Base-by-base conservation (phyloP, 2,329 filamentous ascomycete species). In the Penicillium sp. region DNA sequence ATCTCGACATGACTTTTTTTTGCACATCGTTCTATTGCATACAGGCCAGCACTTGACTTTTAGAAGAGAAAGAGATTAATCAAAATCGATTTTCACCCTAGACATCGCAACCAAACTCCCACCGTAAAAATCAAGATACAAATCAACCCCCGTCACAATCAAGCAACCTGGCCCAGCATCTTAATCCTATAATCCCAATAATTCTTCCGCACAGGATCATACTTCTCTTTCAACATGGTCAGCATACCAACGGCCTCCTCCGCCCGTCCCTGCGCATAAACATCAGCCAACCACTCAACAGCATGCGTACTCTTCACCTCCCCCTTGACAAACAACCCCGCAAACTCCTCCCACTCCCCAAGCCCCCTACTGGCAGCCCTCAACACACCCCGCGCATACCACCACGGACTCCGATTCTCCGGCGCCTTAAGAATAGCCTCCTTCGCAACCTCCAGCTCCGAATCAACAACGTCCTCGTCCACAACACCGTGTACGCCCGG, bases 341-440 rank as follows among this genome's bases (percentile, higher is more conserved):
- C 81, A 62, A 86, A 82, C 2, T 66, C 71, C 63, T 79, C 79
- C 66, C 84, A 70, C 16, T 77, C 75, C 2, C 63, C 70, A 44
- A 81, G 59, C 4, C 73, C 70, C 33, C 78, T 71, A 7, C 76
- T 84, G 1, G 83, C 84, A 64, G 90, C 88, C 52, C 80, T 79
- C 53, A 95, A 70, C 42, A 90, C 84, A 3, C 89, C 94, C 28
- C 85, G 79, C 13, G 96, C 77, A 72, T 96, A 99, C 71, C 91
- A 94, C 94, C 94, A 99, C 1, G 91, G 83, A 61, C 89, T 92
- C 70, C 91, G 89, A 71, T 97, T 99, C 79, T 97, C 92, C 41
- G 94, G 94, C 36, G 92, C 91, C 56, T 88, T 77, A 30, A 77
- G 72, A 55, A 95, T 90, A 67, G 88, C 89, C 43, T 80, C 77